Evolutionary conservation across 2,329 filamentous ascomycete species (phyloP), one percentile per base, ranked within the genome.

Genomic region (Hymenoscyphus salicellus): DNA sequence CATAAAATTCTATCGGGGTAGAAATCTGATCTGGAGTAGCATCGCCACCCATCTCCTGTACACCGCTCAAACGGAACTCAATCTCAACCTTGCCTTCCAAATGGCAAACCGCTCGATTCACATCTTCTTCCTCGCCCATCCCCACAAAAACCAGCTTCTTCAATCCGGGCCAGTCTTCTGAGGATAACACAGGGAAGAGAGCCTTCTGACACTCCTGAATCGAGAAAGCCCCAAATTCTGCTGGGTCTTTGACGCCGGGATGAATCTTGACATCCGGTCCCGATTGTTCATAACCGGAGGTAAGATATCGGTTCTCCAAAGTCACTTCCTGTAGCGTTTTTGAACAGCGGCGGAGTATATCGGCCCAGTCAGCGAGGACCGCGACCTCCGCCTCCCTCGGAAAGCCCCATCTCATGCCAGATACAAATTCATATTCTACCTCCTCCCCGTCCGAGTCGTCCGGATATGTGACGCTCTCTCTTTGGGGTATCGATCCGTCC

Each of bases 301-400:
- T n/a, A 28, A 61, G 60, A 26, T 61, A 61, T 28, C 60, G 60
- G 23, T 61, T 61, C 23, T 61, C 60, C 60, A 61, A 28, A 32
- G 46, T 61, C 43, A 61, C n/a, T 55, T 55, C 43, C 38, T 30
- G 17, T 2, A 61, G 23, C 6, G 60, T 61, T 11, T 33, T 55
- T 4, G 60, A 61, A 30, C 26, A 61, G 6, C 32, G 43, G 28
- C 11, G 41, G 43, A 61, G 60, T 26, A 61, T 17, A 14, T 23
- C 26, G 17, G 60, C 60, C 60, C 60, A 61, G 10, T 38, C 28
- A 16, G 30, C 10, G n/a, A 61, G 46, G 10, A 61, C 60, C 14
- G 14, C 30, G 20, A 55, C 60, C 26, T 61, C 60, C 6, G 43
- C 23, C 36, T 61, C 43, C 6, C 60, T 41, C 14, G 60, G 60